A percentile compares a stretch with the other conserved stretches of the same genome.
Evolutionary conservation across 2,329 filamentous ascomycete species (phyloP).

Genomic region (Cordyceps sp.): DNA sequence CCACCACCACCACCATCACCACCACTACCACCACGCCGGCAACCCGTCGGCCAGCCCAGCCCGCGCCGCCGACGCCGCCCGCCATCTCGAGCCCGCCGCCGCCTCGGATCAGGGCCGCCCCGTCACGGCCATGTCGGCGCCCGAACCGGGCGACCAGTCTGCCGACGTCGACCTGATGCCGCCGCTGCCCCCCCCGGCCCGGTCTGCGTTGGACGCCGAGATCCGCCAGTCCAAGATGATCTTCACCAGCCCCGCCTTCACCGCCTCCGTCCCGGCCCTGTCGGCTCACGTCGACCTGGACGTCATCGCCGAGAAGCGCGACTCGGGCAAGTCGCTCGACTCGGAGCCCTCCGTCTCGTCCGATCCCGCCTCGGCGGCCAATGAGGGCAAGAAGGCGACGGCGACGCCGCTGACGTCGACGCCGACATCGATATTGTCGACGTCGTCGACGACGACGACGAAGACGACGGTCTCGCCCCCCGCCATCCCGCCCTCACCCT

Average conservation of each 20-base stretch:
- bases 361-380: conserved; percentile 3
- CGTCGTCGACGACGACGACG: conserved; percentile 4
- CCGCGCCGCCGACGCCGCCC: background rate
- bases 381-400: no score
- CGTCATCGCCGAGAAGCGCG: conserved; percentile 24
- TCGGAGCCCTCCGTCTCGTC: conserved; percentile 12
- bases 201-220: conserved; percentile 18
- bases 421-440: background rate
- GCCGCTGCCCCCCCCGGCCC: conserved; percentile 6
- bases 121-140: conserved; percentile 3
- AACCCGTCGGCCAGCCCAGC: background rate
- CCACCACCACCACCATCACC: background rate
- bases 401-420: no score
- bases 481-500: background rate
- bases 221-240: conserved; percentile 23
- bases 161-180: background rate
- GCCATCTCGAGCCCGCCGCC: no score
- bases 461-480: conserved; percentile 4
- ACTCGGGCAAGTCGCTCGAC: conserved; percentile 33
- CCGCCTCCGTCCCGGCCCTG: conserved; percentile 21
- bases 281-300: conserved; percentile 12
- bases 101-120: no score
- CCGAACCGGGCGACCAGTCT: conserved; percentile 2
- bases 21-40: background rate
- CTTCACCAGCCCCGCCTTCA: conserved; percentile 21